Evolutionary conservation across 202 grass and related monocot genomes (phyloP).

Genomic region (Carex arenaria): DNA sequence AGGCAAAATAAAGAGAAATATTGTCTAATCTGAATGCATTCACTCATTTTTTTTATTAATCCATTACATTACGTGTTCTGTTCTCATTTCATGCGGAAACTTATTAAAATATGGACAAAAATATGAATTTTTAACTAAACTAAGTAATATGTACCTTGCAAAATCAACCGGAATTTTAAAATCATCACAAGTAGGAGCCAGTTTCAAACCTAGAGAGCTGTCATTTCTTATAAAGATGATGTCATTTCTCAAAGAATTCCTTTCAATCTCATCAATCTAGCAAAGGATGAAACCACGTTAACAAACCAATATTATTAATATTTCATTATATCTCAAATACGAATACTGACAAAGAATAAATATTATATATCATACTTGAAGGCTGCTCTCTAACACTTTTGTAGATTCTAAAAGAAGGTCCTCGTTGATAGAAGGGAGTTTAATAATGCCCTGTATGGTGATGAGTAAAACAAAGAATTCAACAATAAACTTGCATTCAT

Average conservation of each 20-base stretch:
- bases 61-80: too few relatives aligned
- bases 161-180: neutral
- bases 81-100: neutral
- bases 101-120: neutral
- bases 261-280: slow-evolving; percentile 35
- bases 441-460: slow-evolving; percentile 24
- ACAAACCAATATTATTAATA: neutral
- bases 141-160: neutral
- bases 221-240: slow-evolving; percentile 39
- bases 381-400: slow-evolving; percentile 26
- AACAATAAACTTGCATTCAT: neutral
- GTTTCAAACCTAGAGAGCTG: neutral
- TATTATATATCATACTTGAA: slow-evolving; percentile 30
- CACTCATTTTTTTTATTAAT: neutral
- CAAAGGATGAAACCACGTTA: neutral
- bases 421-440: slow-evolving; percentile 57
- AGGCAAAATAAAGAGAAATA: neutral
- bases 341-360: neutral
- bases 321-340: neutral
- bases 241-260: slow-evolving; percentile 36
- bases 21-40: neutral
- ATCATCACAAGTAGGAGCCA: neutral
- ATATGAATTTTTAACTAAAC: neutral
- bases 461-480: too few relatives aligned
- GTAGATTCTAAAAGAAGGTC: slow-evolving; percentile 34